phyloP scores from a whole-genome alignment of 2,329 filamentous ascomycete genomes.

The Stylonectria norvegica region DNA sequence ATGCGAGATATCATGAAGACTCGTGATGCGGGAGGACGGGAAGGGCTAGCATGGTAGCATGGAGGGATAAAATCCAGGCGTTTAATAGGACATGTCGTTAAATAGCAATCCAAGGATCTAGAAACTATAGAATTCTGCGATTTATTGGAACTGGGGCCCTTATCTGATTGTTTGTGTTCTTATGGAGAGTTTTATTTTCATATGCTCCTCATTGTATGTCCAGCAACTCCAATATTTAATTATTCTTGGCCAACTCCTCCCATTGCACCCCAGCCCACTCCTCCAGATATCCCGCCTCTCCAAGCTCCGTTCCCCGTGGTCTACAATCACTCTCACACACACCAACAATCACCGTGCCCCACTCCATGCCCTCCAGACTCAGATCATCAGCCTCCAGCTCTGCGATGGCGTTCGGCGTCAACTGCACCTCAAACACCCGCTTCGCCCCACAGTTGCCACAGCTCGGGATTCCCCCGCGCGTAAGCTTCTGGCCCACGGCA shows the following conservation, averaged over 20 bases:
- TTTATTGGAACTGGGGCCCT: conserved; percentile 26
- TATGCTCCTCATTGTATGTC: too few relatives aligned
- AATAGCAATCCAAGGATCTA: conserved; percentile 34
- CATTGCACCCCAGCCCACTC: conserved; percentile 99
- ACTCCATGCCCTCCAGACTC: conserved; percentile 87
- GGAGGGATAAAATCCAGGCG: conserved; percentile 34
- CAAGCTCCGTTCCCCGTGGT: conserved; percentile 53
- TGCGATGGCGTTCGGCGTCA: conserved; percentile 85
- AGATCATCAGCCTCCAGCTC: conserved; percentile 78
- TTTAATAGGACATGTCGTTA: conserved; percentile 37
- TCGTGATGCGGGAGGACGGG: conserved; percentile 26
- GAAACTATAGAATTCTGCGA: conserved; percentile 29
- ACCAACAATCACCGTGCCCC: conserved; percentile 86
- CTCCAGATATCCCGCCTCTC: conserved; percentile 75
- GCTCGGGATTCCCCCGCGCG: conserved; percentile 58
- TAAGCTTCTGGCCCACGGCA: conserved; percentile 64
- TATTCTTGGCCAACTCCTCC: conserved; percentile 66
- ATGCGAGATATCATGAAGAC: conserved; percentile 28
- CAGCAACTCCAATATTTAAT: conserved; percentile 23
- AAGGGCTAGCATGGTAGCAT: conserved; percentile 30
- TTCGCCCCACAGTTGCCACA: conserved; percentile 73
- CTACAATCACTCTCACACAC: conserved; percentile 81
- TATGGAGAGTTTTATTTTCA: conserved; percentile 23
- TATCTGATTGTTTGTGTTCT: too few relatives aligned
- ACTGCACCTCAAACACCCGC: conserved; percentile 85